A percentile compares a stretch with the other conserved stretches of the same genome.
Evolutionary conservation across 371 early-diverging fungal species (phyloP).

Genomic region (Mortierella sp.): DNA sequence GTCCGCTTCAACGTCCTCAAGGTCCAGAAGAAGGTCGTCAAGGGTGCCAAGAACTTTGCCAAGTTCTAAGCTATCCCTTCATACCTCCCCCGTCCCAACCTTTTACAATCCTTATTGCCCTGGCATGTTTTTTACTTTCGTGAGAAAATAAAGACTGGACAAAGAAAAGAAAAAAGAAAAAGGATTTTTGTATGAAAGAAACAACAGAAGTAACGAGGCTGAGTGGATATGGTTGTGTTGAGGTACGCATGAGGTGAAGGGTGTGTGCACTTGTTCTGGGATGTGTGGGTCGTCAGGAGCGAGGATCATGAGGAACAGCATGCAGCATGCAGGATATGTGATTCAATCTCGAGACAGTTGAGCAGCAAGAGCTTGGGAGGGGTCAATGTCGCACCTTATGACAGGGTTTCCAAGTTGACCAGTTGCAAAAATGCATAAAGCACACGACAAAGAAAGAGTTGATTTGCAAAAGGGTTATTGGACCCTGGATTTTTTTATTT

Average conservation of each 20-base stretch:
- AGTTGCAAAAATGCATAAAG: not conserved
- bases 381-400: too few species aligned
- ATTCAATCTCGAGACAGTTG: too few species aligned
- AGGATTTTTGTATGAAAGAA: too few species aligned
- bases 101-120: not conserved
- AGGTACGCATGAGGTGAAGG: too few species aligned
- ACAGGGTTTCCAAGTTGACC: too few species aligned
- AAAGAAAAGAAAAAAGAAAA: not conserved
- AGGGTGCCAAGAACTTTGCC: slow-evolving; percentile 94
- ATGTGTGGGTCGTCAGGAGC: too few species aligned
- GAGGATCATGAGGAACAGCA: too few species aligned
- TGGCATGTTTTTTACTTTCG: not conserved
- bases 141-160: not conserved
- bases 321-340: too few species aligned
- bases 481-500: not conserved
- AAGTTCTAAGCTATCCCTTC: slow-evolving; percentile 85
- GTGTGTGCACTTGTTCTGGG: too few species aligned
- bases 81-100: not conserved
- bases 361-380: too few species aligned
- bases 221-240: too few species aligned
- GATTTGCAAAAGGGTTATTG: not conserved
- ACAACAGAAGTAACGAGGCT: too few species aligned
- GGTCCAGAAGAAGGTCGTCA: slow-evolving; percentile 89
- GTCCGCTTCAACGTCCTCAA: slow-evolving; percentile 99
- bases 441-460: not conserved